Conservation (phyloP, 2,329 filamentous ascomycete species). For the Fusarium subglutinans region DNA sequence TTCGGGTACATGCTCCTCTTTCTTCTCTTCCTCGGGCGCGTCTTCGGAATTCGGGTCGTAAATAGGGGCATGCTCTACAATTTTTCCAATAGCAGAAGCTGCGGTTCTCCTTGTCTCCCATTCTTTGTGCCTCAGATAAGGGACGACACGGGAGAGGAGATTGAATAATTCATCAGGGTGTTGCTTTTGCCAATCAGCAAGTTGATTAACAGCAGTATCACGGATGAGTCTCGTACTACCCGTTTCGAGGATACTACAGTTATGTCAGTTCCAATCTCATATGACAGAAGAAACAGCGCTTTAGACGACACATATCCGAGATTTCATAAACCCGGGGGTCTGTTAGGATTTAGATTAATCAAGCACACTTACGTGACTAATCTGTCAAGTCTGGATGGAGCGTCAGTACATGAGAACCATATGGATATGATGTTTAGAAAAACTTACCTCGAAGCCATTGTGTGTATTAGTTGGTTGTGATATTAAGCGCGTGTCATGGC, state of each 20-base stretch:
- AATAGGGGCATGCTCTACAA: constrained; percentile 85
- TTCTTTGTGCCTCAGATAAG: constrained; percentile 91
- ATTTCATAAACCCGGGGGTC: background rate
- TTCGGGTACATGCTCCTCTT: constrained; percentile 47
- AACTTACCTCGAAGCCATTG: constrained; percentile 66
- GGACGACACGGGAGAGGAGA: constrained; percentile 90
- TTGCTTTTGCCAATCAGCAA: constrained; percentile 97
- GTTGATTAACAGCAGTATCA: constrained; percentile 95
- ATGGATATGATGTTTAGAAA: background rate
- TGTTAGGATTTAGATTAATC: background rate
- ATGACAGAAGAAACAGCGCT: background rate
- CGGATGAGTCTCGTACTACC: constrained; percentile 96
- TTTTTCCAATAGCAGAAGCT: constrained; percentile 92
- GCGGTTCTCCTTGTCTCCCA: constrained; percentile 97
- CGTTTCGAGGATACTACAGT: constrained; percentile 86
- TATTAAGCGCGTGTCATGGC: constrained; percentile 41
- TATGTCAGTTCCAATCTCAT: constrained; percentile 20
- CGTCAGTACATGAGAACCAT: constrained; percentile 7
- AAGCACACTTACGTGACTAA: constrained; percentile 79
- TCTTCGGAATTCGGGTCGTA: constrained; percentile 91
- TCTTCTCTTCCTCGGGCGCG: constrained; percentile 54
- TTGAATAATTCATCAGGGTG: constrained; percentile 98
- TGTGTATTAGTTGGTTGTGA: constrained; percentile 47
- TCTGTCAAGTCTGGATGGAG: constrained; percentile 74
- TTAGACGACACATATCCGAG: background rate